Percentiles rank a stretch among this genome's conserved stretches.
phyloP scores from a whole-genome alignment of 176 grass and related monocot genomes.

The Rhynchospora pubera region DNA sequence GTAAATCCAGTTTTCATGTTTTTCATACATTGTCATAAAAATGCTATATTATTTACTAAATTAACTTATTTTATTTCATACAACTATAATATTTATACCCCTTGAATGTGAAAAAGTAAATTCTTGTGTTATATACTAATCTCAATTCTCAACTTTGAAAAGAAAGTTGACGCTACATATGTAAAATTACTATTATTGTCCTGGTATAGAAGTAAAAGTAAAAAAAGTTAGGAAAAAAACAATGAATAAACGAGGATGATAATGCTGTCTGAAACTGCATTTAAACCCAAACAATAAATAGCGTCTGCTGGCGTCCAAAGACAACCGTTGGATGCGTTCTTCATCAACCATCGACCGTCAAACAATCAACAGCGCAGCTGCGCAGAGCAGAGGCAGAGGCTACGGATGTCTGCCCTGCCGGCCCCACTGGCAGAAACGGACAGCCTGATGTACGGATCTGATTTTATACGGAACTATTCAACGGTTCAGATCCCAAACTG shows the following conservation, averaged over 20 bases:
- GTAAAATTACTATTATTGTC: background rate
- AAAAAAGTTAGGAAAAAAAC: background rate
- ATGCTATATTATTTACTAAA: background rate
- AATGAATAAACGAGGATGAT: slow-evolving; percentile 2
- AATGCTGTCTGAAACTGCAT: background rate
- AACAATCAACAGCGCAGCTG: background rate
- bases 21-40: background rate
- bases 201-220: background rate
- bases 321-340: background rate
- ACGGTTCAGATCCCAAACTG: slow-evolving; percentile 7
- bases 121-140: background rate
- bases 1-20: no score
- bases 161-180: background rate
- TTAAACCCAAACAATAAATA: slow-evolving; percentile 7
- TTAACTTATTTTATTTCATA: background rate
- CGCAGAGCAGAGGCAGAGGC: background rate
- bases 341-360: background rate
- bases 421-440: background rate
- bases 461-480: slow-evolving; percentile 12
- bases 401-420: background rate
- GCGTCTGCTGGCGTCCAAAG: background rate
- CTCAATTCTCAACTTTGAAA: no score
- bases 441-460: background rate
- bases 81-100: no score
- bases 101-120: no score